Conservation (phyloP, 164 flowering plant genomes). For the Stephania yunnanensis region DNA sequence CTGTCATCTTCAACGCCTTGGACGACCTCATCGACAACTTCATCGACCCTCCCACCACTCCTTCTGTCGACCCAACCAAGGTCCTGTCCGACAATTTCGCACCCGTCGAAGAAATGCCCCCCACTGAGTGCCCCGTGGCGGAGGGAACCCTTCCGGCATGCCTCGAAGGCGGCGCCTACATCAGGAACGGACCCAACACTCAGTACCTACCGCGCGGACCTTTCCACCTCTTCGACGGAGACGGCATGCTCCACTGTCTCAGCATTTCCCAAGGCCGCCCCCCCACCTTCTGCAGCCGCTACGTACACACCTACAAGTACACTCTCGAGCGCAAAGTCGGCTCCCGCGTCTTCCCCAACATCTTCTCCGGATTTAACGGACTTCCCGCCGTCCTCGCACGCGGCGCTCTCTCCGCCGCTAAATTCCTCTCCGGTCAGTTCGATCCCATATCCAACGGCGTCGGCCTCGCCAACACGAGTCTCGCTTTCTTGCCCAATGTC, state of each 20-base stretch:
- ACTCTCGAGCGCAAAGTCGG: conserved; percentile 39
- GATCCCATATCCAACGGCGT: conserved; percentile 41
- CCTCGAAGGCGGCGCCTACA: conserved; percentile 75
- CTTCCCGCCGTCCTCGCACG: conserved; percentile 48
- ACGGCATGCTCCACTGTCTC: conserved; percentile 83
- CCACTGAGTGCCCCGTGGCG: conserved; percentile 48
- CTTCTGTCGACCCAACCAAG: conserved; percentile 51
- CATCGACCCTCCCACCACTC: conserved; percentile 51
- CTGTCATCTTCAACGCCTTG: conserved; percentile 33
- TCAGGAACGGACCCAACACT: conserved; percentile 86
- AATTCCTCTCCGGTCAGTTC: conserved; percentile 45
- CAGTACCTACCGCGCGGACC: conserved; percentile 77
- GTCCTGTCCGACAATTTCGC: conserved; percentile 66
- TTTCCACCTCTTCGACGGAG: conserved; percentile 83
- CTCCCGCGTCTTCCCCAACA: conserved; percentile 42
- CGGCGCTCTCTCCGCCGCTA: conserved; percentile 38
- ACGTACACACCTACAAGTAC: conserved; percentile 63
- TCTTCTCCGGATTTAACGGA: conserved; percentile 56
- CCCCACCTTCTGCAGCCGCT: conserved; percentile 72
- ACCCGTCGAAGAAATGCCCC: too few relatives aligned
- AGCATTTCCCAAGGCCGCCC: conserved; percentile 53
- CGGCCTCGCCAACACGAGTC: conserved; percentile 72
- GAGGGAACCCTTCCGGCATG: conserved; percentile 57
- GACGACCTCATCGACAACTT: conserved; percentile 59
- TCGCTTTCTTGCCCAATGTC: conserved; percentile 40